Evolutionary conservation across 768 basidiomycete species (phyloP).

Genomic region (Pulveroboletus frians): DNA sequence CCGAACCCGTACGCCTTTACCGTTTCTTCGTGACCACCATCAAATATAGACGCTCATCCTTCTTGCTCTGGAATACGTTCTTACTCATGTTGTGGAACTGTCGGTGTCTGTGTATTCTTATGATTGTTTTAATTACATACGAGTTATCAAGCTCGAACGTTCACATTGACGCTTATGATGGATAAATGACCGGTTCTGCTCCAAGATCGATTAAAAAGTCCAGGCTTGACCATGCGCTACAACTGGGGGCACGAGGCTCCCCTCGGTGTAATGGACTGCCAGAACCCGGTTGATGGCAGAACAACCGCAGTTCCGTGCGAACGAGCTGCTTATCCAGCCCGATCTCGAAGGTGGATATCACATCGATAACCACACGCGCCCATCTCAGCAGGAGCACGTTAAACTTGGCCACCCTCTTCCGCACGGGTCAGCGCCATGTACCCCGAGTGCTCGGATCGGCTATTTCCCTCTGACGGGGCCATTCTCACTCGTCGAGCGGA

Average conservation of each 20-base stretch:
- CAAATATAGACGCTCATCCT: slow-evolving; percentile 15
- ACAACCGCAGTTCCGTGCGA: slow-evolving; percentile 12
- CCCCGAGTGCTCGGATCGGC: no score
- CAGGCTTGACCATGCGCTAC: neutral
- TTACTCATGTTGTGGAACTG: slow-evolving; percentile 10
- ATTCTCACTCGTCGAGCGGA: no score
- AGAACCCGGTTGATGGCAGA: slow-evolving; percentile 10
- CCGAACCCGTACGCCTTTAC: neutral
- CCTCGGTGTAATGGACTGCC: slow-evolving; percentile 6
- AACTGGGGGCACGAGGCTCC: slow-evolving; percentile 16
- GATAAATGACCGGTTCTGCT: no score
- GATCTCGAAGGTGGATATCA: slow-evolving; percentile 19
- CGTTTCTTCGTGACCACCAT: neutral
- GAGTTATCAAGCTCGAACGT: neutral
- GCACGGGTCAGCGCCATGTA: no score
- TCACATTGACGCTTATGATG: neutral
- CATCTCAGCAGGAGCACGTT: no score
- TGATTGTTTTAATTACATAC: slow-evolving; percentile 11
- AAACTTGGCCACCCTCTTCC: no score
- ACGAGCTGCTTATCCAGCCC: slow-evolving; percentile 12
- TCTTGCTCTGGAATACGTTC: slow-evolving; percentile 5
- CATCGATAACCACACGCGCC: slow-evolving; percentile 16
- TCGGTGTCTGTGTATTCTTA: slow-evolving; percentile 23
- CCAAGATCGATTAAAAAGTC: neutral
- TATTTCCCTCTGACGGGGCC: no score